These are phyloP conservation scores for Sorghum bicolor DNA, from an alignment of 176 grass and related monocot genomes.

Conservation along the genomic window DNA sequence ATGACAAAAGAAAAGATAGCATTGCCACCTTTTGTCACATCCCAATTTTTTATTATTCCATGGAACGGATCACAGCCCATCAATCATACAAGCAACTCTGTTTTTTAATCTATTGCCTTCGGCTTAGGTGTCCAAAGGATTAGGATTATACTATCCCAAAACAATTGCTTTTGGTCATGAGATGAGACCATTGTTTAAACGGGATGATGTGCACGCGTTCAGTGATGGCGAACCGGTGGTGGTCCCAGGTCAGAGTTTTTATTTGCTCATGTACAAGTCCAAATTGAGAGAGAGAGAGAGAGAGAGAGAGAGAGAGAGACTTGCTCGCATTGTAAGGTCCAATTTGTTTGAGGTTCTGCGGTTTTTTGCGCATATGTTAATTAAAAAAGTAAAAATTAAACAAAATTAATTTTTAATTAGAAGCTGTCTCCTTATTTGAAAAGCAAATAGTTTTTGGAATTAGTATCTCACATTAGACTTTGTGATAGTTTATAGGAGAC, in stretches of 20 bases:
- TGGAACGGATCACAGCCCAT: not conserved
- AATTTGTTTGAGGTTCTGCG: no score
- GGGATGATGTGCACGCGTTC: conserved; percentile 4
- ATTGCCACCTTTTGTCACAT: conserved; percentile 6
- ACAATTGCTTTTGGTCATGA: not conserved
- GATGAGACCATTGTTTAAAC: not conserved
- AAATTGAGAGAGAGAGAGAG: no score
- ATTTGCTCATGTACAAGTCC: no score
- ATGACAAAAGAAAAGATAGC: not conserved
- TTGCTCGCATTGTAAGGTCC: no score
- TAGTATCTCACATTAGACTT: no score
- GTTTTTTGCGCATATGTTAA: no score
- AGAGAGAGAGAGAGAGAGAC: no score
- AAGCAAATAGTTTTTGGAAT: no score
- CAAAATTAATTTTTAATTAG: no score
- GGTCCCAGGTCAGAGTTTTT: not conserved
- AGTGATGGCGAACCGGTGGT: not conserved
- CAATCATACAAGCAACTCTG: not conserved
- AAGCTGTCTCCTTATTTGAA: no score
- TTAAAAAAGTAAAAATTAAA: no score
- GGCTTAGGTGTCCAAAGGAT: conserved; percentile 23
- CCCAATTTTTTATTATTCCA: conserved; percentile 27
- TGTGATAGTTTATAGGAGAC: no score
- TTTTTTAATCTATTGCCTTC: not conserved
- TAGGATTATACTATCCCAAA: not conserved